These are phyloP conservation scores for Vigna nakashimae DNA, from an alignment of 306 rosid species.

Conservation along the genomic window DNA sequence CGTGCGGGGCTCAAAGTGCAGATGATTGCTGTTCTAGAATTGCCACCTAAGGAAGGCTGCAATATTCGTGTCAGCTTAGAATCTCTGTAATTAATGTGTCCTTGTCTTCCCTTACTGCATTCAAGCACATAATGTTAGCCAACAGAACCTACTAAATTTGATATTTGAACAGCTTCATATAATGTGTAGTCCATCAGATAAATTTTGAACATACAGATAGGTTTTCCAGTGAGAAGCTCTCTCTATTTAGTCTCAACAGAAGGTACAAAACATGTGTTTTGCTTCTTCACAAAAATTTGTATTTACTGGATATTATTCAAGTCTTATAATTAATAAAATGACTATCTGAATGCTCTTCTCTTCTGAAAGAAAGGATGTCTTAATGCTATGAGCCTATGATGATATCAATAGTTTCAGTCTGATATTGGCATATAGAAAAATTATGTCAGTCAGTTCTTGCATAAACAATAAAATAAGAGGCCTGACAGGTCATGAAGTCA, in stretches of 20 bases:
- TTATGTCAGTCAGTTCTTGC: no score
- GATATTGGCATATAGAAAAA: no score
- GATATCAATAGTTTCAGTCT: no score
- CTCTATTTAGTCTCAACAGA: neutral
- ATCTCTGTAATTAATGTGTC: slow-evolving; percentile 93
- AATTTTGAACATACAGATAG: slow-evolving; percentile 10
- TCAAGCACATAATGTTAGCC: slow-evolving; percentile 39
- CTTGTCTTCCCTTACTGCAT: slow-evolving; percentile 84
- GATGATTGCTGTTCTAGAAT: slow-evolving; percentile 93
- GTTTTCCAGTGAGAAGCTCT: neutral
- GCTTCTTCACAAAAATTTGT: neutral
- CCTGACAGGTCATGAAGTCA: no score
- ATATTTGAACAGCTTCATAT: neutral
- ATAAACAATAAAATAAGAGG: no score
- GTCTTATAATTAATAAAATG: neutral
- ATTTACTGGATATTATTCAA: neutral
- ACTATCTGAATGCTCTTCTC: neutral
- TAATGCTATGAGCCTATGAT: no score
- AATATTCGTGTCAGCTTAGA: slow-evolving; percentile 91
- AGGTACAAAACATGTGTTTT: neutral
- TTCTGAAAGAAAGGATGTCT: no score
- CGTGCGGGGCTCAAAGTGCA: slow-evolving; percentile 94
- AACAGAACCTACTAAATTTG: slow-evolving; percentile 17
- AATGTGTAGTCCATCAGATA: neutral
- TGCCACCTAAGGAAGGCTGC: slow-evolving; percentile 93